Evolutionary conservation across 805 yeast species (phyloP).

Genomic region (Pichia cabralensis): DNA sequence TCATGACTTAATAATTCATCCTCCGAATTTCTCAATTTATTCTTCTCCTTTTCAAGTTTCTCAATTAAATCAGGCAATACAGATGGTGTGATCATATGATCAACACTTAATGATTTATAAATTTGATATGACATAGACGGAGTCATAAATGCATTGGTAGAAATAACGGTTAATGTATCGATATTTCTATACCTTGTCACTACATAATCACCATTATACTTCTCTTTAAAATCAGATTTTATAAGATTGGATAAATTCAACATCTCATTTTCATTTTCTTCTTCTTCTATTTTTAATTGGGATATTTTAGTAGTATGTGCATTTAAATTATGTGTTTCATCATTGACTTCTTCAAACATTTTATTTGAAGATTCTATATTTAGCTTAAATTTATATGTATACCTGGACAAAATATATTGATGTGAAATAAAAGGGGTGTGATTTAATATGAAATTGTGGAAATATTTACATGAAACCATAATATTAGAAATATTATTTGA

Average conservation of each 20-base stretch:
- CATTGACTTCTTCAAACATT: constrained; percentile 2
- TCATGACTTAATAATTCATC: too few species aligned
- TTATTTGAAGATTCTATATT: background rate
- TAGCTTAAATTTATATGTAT: constrained; percentile 1
- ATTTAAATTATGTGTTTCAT: constrained; percentile 8
- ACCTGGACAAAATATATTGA: constrained; percentile 2
- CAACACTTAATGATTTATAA: constrained; percentile 6
- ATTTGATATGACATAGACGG: constrained; percentile 7
- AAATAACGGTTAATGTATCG: constrained; percentile 4
- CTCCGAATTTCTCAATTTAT: too few species aligned
- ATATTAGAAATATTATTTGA: constrained; percentile 8
- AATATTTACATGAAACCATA: constrained; percentile 3
- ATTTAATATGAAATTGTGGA: constrained; percentile 7
- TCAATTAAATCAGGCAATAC: constrained; percentile 5
- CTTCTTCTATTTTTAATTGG: too few species aligned
- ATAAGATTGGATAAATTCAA: background rate
- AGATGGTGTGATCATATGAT: constrained; percentile 6
- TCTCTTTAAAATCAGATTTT: constrained; percentile 1
- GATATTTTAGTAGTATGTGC: constrained; percentile 6
- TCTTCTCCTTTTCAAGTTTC: background rate
- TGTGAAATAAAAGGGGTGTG: constrained; percentile 8
- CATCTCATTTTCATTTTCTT: background rate
- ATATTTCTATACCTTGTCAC: constrained; percentile 7
- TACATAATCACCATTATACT: background rate
- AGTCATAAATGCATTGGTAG: constrained; percentile 5